Conservation (phyloP, 192 early-diverging fungal species). For the Dissophora globulifera region DNA sequence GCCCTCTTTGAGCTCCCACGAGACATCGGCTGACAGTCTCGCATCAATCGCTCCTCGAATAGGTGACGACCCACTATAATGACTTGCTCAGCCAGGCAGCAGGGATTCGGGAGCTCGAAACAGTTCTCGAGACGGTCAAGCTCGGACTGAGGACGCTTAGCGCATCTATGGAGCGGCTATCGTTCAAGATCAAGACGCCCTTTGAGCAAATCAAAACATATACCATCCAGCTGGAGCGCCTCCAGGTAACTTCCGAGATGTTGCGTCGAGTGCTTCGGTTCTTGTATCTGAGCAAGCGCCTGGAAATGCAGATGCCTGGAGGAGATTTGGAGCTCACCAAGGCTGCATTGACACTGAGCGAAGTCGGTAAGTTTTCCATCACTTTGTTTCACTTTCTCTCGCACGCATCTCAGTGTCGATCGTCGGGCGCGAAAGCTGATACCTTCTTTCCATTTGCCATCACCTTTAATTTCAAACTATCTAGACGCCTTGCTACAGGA, state of each 20-base stretch:
- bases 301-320: constrained; percentile 66
- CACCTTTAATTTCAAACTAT: too few species aligned
- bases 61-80: constrained; percentile 77
- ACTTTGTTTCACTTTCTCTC: neutral
- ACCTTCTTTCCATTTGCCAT: too few species aligned
- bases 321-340: constrained; percentile 55
- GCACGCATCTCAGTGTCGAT: too few species aligned
- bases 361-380: constrained; percentile 62
- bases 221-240: constrained; percentile 69
- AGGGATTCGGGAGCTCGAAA: constrained; percentile 71
- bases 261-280: constrained; percentile 70
- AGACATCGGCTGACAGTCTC: too few species aligned
- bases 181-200: constrained; percentile 66
- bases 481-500: constrained; percentile 66
- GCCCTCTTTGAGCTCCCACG: too few species aligned
- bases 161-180: constrained; percentile 65
- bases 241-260: constrained; percentile 70
- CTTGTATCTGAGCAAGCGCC: constrained; percentile 65
- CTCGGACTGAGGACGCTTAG: constrained; percentile 64
- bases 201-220: constrained; percentile 69
- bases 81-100: constrained; percentile 74
- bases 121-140: constrained; percentile 61
- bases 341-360: constrained; percentile 67
- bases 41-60: constrained; percentile 9
- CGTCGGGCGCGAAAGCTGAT: too few species aligned